These are phyloP conservation scores for Amaranthus palmeri DNA, from an alignment of 148 eudicot species.

Conservation along the genomic window DNA sequence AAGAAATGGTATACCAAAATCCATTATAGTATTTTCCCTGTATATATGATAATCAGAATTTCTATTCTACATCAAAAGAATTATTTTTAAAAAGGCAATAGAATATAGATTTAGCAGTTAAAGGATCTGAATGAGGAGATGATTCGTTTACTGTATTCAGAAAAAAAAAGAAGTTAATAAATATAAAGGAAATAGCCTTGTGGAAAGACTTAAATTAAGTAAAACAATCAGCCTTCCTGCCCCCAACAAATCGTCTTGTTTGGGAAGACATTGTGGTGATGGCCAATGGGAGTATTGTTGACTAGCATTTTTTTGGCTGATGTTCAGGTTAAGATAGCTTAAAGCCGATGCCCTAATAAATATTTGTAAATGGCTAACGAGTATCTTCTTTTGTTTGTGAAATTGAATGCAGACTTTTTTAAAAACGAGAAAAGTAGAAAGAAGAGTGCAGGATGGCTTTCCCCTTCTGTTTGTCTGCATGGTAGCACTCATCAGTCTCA, in stretches of 20 bases:
- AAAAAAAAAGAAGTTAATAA: not conserved
- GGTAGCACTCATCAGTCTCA: conserved; percentile 58
- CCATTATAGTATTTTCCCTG: not conserved
- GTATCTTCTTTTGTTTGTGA: conserved; percentile 1
- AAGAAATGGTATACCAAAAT: conserved; percentile 54
- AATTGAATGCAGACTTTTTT: conserved; percentile 41
- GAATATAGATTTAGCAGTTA: too few species aligned
- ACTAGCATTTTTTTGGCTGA: not conserved
- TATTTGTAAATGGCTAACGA: not conserved
- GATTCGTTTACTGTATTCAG: not conserved
- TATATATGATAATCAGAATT: not conserved
- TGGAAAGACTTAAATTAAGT: not conserved
- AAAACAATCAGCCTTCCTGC: not conserved
- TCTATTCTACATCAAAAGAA: too few species aligned
- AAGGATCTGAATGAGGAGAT: not conserved
- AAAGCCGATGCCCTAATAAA: not conserved
- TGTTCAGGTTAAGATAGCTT: not conserved
- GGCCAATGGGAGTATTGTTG: not conserved
- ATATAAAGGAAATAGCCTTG: not conserved
- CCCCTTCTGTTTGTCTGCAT: conserved; percentile 73
- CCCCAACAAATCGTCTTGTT: not conserved
- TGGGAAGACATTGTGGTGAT: not conserved
- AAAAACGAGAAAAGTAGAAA: conserved; percentile 37
- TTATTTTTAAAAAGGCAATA: too few species aligned
- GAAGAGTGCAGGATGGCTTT: conserved; percentile 62